Percentiles rank a stretch among this genome's conserved stretches.
These are phyloP conservation scores for Termitomyces bulborhizus DNA, from an alignment of 768 basidiomycete species.

Conservation along the genomic window DNA sequence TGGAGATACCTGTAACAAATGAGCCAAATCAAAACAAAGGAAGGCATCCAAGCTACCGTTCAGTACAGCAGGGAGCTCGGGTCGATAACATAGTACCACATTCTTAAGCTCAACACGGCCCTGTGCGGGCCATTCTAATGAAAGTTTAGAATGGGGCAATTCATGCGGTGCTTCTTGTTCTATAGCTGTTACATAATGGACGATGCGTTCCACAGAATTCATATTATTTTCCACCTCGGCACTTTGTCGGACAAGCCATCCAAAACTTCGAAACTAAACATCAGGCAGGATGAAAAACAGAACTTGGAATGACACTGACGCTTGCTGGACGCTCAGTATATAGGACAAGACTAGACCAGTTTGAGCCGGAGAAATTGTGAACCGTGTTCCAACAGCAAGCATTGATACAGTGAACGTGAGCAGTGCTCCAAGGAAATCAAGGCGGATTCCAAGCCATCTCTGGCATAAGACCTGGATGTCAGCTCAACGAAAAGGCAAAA, in stretches of 20 bases:
- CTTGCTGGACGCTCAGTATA: conserved; percentile 74
- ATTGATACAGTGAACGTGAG: conserved; percentile 77
- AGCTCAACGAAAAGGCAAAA: not conserved
- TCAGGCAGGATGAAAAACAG: conserved; percentile 4
- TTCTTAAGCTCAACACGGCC: conserved; percentile 73
- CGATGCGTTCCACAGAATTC: conserved; percentile 84
- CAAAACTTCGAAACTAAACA: conserved; percentile 38
- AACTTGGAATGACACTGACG: conserved; percentile 21
- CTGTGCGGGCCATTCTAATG: conserved; percentile 64
- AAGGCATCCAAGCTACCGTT: conserved; percentile 36
- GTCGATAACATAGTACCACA: conserved; percentile 77
- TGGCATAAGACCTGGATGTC: conserved; percentile 20
- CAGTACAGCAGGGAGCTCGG: conserved; percentile 84
- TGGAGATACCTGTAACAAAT: conserved; percentile 35
- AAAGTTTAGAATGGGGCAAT: conserved; percentile 51
- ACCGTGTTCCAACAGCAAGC: conserved; percentile 68
- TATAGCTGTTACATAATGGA: conserved; percentile 73
- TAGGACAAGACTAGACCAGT: conserved; percentile 76
- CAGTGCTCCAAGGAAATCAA: conserved; percentile 76
- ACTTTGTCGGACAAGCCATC: conserved; percentile 70
- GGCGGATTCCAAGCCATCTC: conserved; percentile 84
- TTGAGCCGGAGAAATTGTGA: conserved; percentile 71
- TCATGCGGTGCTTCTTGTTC: conserved; percentile 80
- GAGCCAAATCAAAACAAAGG: not conserved
- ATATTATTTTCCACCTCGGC: conserved; percentile 92